These are phyloP conservation scores for Amauroascus verrucosus DNA, from an alignment of 2,329 filamentous ascomycete genomes.

Conservation along the genomic window DNA sequence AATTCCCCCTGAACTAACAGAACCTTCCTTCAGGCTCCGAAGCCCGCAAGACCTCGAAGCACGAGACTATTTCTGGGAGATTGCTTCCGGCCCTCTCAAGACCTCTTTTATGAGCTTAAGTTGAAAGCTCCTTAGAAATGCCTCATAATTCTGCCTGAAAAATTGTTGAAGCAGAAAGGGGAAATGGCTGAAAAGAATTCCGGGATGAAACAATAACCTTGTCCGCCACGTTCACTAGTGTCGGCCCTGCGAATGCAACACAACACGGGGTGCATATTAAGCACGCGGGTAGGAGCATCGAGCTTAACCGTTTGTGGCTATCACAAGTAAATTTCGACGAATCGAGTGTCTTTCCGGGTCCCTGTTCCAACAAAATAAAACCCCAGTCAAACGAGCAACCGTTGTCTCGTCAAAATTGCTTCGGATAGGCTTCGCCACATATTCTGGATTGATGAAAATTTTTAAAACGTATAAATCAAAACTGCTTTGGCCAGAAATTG, in stretches of 20 bases:
- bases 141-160: neutral
- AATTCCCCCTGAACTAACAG: slow-evolving; percentile 1
- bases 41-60: neutral
- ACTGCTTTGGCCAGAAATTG: neutral
- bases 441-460: neutral
- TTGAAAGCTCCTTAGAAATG: neutral
- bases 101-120: neutral
- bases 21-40: neutral
- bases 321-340: neutral
- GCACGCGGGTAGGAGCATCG: neutral
- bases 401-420: neutral
- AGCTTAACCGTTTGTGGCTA: slow-evolving; percentile 1
- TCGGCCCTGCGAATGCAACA: slow-evolving; percentile 5
- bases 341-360: neutral
- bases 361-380: neutral
- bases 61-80: neutral
- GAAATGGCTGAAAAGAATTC: neutral
- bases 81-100: neutral
- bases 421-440: neutral
- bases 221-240: slow-evolving; percentile 10
- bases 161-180: neutral
- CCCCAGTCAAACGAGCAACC: neutral
- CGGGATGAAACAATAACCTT: slow-evolving; percentile 3
- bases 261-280: slow-evolving; percentile 7
- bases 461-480: slow-evolving; percentile 3